phyloP scores from a whole-genome alignment of 106 monocot species.

The Ottelia alismoides region DNA sequence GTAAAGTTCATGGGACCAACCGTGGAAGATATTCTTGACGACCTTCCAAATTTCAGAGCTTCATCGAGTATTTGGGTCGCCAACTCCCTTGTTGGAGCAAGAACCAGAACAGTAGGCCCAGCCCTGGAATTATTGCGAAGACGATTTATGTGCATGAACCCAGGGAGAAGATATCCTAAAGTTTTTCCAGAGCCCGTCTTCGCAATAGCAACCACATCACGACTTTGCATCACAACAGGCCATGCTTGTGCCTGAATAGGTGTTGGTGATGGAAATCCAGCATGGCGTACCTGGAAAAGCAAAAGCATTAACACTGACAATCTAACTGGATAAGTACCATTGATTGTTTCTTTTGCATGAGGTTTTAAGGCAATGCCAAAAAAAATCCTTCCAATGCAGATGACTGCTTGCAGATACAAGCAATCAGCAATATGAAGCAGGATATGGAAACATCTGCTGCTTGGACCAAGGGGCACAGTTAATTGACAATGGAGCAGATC shows the following conservation, averaged over 20 bases:
- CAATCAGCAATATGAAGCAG: too few relatives aligned
- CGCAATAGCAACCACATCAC: too few relatives aligned
- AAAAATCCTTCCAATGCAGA: conserved; percentile 5
- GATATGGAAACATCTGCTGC: too few relatives aligned
- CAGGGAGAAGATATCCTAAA: too few relatives aligned
- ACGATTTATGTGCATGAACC: too few relatives aligned
- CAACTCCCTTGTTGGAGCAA: conserved; percentile 82
- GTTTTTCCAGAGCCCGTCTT: too few relatives aligned
- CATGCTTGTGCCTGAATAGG: conserved; percentile 86
- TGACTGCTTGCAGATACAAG: conserved; percentile 5
- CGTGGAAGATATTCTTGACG: too few relatives aligned
- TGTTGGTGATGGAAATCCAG: conserved; percentile 63
- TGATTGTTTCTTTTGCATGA: background rate
- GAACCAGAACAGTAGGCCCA: conserved; percentile 66
- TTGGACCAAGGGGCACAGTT: too few relatives aligned
- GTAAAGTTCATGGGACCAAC: conserved; percentile 57
- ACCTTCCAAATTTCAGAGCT: too few relatives aligned
- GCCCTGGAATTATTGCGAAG: conserved; percentile 42
- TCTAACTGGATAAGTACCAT: background rate
- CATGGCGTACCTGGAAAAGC: conserved; percentile 53
- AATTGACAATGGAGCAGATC: too few relatives aligned
- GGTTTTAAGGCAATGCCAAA: conserved; percentile 19
- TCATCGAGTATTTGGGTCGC: conserved; percentile 78
- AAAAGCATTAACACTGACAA: background rate
- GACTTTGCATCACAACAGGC: too few relatives aligned